Conservation (phyloP, 1,139 yeast species). For the Protomyces inundatus region DNA sequence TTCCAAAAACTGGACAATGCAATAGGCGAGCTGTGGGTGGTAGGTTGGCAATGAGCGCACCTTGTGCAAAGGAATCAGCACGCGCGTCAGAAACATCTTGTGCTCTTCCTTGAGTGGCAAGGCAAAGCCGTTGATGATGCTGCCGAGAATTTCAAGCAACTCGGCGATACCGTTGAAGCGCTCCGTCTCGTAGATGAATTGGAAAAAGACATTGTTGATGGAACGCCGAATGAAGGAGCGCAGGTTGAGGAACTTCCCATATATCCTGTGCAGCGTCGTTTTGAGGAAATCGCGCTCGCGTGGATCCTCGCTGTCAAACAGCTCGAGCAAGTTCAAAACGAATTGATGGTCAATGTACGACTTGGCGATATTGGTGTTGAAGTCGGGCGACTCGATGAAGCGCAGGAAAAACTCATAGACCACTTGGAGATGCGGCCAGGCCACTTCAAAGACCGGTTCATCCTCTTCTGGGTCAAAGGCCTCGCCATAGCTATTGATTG, state of each 20-base stretch:
- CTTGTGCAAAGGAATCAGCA: constrained; percentile 89
- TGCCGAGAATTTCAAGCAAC: constrained; percentile 83
- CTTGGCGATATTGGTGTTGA: constrained; percentile 87
- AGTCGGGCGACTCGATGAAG: constrained; percentile 91
- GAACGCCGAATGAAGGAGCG: constrained; percentile 89
- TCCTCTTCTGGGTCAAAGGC: constrained; percentile 97
- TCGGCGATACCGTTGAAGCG: constrained; percentile 96
- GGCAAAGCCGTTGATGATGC: constrained; percentile 93
- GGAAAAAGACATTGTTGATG: constrained; percentile 85
- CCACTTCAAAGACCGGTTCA: constrained; percentile 91
- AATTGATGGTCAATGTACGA: constrained; percentile 89
- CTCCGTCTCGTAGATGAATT: constrained; percentile 91
- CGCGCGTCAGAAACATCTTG: constrained; percentile 79
- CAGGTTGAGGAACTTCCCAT: constrained; percentile 86
- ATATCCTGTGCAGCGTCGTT: constrained; percentile 89
- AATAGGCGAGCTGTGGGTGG: constrained; percentile 95
- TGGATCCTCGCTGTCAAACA: constrained; percentile 94
- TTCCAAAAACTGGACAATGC: constrained; percentile 92
- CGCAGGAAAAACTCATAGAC: constrained; percentile 90
- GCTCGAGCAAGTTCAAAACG: constrained; percentile 69
- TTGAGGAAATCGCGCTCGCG: constrained; percentile 92
- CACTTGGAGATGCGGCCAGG: constrained; percentile 99
- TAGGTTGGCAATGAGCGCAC: constrained; percentile 80
- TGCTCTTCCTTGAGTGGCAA: constrained; percentile 95
- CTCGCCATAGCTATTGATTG: constrained; percentile 94